Evolutionary conservation across 2,329 filamentous ascomycete genomes (phyloP).

Genomic region (Periconia macrospinosa): DNA sequence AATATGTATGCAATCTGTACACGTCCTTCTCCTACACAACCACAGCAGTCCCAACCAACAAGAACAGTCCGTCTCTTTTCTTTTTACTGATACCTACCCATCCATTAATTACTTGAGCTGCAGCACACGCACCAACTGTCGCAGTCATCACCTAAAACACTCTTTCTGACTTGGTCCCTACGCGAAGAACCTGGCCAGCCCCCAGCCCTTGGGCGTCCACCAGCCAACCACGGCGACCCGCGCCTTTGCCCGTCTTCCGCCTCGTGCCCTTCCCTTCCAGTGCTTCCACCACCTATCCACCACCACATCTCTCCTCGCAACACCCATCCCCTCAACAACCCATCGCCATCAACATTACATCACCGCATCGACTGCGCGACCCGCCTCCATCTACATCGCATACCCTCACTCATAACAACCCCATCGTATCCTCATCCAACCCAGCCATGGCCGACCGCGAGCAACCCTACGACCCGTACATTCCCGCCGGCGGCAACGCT

Average conservation of each 20-base stretch:
- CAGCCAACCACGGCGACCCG: background rate
- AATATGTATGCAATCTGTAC: too few species aligned
- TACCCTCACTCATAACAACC: slow-evolving; percentile 7
- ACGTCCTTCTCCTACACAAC: too few species aligned
- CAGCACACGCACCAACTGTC: slow-evolving; percentile 21
- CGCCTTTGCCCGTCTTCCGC: background rate
- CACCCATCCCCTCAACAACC: background rate
- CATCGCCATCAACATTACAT: slow-evolving; percentile 14
- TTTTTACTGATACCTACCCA: too few species aligned
- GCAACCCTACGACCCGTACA: slow-evolving; percentile 84
- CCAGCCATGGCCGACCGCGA: slow-evolving; percentile 59
- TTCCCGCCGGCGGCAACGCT: slow-evolving; percentile 66
- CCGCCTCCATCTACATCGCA: slow-evolving; percentile 12
- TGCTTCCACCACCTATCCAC: too few species aligned
- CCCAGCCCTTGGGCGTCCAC: slow-evolving; percentile 27
- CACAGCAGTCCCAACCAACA: too few species aligned
- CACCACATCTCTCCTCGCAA: slow-evolving; percentile 14
- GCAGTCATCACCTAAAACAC: slow-evolving; percentile 36
- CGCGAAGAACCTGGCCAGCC: slow-evolving; percentile 7
- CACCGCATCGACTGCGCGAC: slow-evolving; percentile 5
- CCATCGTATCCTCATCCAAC: slow-evolving; percentile 7
- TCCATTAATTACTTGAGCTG: too few species aligned
- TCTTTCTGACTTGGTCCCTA: slow-evolving; percentile 20
- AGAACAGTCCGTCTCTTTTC: too few species aligned
- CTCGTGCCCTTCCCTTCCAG: background rate